Percentiles rank a stretch among this genome's conserved stretches.
These are phyloP conservation scores for Cymbopogon citratus DNA, from an alignment of 176 grass and related monocot species.

Conservation along the genomic window DNA sequence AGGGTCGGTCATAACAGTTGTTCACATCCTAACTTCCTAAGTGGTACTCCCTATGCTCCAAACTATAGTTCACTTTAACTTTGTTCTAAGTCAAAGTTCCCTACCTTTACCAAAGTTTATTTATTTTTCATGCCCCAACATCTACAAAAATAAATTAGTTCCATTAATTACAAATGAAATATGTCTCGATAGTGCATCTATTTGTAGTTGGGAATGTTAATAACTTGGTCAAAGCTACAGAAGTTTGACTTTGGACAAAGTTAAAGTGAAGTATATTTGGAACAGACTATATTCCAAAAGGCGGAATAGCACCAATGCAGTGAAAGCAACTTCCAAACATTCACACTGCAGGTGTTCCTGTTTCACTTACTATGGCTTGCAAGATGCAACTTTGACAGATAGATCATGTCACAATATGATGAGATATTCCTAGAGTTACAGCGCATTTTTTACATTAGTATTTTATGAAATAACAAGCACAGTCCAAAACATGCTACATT, in stretches of 20 bases:
- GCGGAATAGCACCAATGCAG: neutral
- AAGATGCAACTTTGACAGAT: too few species aligned
- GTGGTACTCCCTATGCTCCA: neutral
- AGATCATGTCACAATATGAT: too few species aligned
- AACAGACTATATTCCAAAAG: neutral
- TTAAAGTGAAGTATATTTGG: too few species aligned
- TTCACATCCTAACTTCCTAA: conserved; percentile 16
- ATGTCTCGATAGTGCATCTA: neutral
- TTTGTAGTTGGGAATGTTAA: too few species aligned
- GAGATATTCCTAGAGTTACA: too few species aligned
- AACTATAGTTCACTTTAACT: neutral
- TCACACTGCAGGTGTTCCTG: too few species aligned
- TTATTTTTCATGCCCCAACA: neutral
- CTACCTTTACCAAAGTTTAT: neutral
- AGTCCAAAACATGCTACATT: too few species aligned
- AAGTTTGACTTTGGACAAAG: too few species aligned
- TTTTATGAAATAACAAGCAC: too few species aligned
- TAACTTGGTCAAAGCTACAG: neutral
- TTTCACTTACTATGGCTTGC: too few species aligned
- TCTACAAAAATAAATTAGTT: neutral
- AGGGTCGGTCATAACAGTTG: neutral
- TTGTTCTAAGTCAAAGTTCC: neutral
- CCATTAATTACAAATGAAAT: neutral
- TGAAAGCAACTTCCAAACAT: neutral
- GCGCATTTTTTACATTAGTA: too few species aligned